Percentiles rank a stretch among this genome's conserved stretches.
These are phyloP conservation scores for Vigna angularis DNA, from an alignment of 306 rosid species.

Conservation along the genomic window DNA sequence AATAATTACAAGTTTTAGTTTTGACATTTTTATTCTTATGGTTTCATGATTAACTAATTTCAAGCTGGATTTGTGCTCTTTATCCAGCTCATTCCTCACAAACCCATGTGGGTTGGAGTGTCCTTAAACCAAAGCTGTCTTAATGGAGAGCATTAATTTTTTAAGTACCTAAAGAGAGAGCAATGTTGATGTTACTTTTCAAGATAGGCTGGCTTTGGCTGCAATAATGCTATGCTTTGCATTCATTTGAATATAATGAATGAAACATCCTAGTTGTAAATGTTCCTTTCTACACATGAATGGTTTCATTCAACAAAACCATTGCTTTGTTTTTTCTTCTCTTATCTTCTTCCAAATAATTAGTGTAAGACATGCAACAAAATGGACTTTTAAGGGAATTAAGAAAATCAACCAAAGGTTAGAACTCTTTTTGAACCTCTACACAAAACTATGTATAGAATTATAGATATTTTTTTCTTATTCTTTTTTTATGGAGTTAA, in stretches of 20 bases:
- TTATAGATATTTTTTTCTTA: too few relatives aligned
- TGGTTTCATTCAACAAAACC: conserved; percentile 44
- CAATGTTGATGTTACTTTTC: conserved; percentile 43
- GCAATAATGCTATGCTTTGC: conserved; percentile 58
- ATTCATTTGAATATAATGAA: conserved; percentile 33
- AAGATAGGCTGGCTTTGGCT: conserved; percentile 51
- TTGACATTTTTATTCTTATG: background rate
- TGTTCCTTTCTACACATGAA: conserved; percentile 50
- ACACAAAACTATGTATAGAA: too few relatives aligned
- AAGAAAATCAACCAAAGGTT: too few relatives aligned
- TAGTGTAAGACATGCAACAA: background rate
- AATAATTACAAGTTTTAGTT: background rate
- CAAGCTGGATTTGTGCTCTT: conserved; percentile 40
- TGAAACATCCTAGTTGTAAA: conserved; percentile 56
- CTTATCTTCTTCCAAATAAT: background rate
- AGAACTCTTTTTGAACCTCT: too few relatives aligned
- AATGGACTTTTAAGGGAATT: too few relatives aligned
- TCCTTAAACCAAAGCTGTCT: conserved; percentile 55
- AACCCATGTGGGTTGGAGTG: conserved; percentile 53
- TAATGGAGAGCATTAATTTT: conserved; percentile 40
- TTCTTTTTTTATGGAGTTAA: too few relatives aligned
- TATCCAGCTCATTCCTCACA: conserved; percentile 58
- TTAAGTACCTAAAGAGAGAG: conserved; percentile 36
- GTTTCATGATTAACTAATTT: conserved; percentile 33
- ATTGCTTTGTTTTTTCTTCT: conserved; percentile 20